Percentiles rank a stretch among this genome's conserved stretches.
Conservation (phyloP, 345 rosid genomes). For the Anastatica hierochuntica region DNA sequence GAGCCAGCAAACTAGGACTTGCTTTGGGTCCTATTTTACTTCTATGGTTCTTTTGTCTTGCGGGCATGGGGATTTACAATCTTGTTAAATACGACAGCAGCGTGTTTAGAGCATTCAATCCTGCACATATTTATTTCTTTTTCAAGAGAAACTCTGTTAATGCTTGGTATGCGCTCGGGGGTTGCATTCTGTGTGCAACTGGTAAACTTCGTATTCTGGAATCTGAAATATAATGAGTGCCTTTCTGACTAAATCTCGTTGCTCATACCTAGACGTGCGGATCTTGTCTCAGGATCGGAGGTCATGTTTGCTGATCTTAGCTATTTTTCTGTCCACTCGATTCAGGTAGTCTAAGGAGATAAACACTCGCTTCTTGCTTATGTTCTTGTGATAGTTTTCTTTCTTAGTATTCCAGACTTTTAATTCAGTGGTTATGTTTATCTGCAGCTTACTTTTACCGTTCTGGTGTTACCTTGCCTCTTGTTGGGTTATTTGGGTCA, state of each 20-base stretch:
- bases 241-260: not conserved
- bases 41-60: slow-evolving; percentile 91
- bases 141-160: slow-evolving; percentile 77
- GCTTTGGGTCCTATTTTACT: slow-evolving; percentile 89
- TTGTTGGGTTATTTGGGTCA: slow-evolving; percentile 97
- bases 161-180: slow-evolving; percentile 96
- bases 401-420: slow-evolving; percentile 16
- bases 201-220: slow-evolving; percentile 36
- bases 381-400: not conserved
- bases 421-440: slow-evolving; percentile 39
- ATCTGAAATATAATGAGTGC: slow-evolving; percentile 1
- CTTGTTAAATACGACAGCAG: slow-evolving; percentile 65
- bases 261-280: slow-evolving; percentile 17
- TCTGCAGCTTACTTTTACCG: slow-evolving; percentile 93
- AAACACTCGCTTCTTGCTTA: not conserved
- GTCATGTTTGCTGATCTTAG: slow-evolving; percentile 99
- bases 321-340: slow-evolving; percentile 83
- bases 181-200: slow-evolving; percentile 93
- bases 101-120: slow-evolving; percentile 87
- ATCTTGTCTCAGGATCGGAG: slow-evolving; percentile 69
- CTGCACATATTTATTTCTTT: slow-evolving; percentile 68
- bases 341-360: slow-evolving; percentile 63
- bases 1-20: slow-evolving; percentile 96
- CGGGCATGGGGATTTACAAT: slow-evolving; percentile 80
- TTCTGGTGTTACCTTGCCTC: slow-evolving; percentile 97